These are phyloP conservation scores for Dactylellina cionopaga DNA, from an alignment of 2,329 filamentous ascomycete genomes.

Conservation along the genomic window DNA sequence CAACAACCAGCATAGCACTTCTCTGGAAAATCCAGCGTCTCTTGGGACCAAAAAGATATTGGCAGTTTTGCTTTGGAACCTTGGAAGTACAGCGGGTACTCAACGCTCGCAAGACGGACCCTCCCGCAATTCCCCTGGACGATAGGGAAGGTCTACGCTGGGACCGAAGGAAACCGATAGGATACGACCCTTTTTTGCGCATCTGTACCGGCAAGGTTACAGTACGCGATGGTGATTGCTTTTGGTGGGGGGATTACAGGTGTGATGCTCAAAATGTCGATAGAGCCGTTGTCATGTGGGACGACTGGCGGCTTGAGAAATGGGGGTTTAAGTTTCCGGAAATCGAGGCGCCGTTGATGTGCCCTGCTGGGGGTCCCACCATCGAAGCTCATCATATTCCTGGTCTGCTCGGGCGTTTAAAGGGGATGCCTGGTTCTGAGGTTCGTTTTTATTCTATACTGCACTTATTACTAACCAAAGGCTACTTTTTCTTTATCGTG, in stretches of 20 bases:
- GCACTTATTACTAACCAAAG: too few species aligned
- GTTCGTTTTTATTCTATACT: too few species aligned
- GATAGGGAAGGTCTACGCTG: background rate
- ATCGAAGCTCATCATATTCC: too few species aligned
- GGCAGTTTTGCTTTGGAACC: conserved; percentile 8
- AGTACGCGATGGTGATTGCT: background rate
- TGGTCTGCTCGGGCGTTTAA: too few species aligned
- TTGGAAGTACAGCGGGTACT: background rate
- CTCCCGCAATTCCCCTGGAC: background rate
- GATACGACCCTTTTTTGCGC: conserved; percentile 1
- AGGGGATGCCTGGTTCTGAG: too few species aligned
- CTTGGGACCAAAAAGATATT: conserved; percentile 1
- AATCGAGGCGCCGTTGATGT: background rate
- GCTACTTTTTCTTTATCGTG: too few species aligned
- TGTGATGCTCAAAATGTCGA: background rate
- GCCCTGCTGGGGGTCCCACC: background rate
- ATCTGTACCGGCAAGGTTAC: background rate
- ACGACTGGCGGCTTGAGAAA: conserved; percentile 28
- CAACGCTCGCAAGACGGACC: background rate
- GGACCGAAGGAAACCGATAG: background rate
- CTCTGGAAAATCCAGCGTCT: background rate
- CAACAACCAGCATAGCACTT: background rate
- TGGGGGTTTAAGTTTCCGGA: conserved; percentile 14
- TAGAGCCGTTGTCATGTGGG: conserved; percentile 6
- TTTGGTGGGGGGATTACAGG: background rate